Evolutionary conservation across 805 yeast genomes (phyloP).

Genomic region (Metschnikowia sp.): DNA sequence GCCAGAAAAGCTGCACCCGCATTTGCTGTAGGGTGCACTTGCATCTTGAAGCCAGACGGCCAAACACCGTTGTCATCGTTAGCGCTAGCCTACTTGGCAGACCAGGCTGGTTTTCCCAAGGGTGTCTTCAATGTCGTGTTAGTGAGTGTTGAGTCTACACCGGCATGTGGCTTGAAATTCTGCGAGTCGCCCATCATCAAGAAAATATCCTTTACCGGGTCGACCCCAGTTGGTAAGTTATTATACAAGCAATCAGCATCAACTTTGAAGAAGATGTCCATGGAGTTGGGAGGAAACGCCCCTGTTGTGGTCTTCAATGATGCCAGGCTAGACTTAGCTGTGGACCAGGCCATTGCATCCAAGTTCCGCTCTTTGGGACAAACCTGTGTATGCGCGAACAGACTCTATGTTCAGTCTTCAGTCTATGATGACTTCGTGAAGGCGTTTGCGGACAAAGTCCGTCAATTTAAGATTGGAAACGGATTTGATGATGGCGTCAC

Average conservation of each 20-base stretch:
- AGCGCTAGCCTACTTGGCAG: constrained; percentile 52
- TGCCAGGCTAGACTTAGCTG: constrained; percentile 64
- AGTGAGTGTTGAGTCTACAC: constrained; percentile 46
- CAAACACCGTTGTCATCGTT: constrained; percentile 60
- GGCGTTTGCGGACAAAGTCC: constrained; percentile 46
- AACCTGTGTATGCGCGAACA: constrained; percentile 78
- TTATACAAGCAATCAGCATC: constrained; percentile 59
- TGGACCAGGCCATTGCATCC: constrained; percentile 60
- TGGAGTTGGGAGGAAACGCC: constrained; percentile 81
- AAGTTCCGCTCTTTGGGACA: constrained; percentile 79
- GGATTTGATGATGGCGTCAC: constrained; percentile 51
- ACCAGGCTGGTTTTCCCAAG: constrained; percentile 58
- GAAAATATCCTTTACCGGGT: constrained; percentile 76
- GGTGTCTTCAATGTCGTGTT: constrained; percentile 55
- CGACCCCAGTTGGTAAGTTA: constrained; percentile 68
- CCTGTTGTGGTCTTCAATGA: constrained; percentile 75
- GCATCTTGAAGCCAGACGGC: constrained; percentile 58
- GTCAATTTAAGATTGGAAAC: constrained; percentile 45
- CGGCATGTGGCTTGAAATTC: constrained; percentile 49
- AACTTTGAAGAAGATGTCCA: constrained; percentile 64
- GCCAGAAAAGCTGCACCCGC: constrained; percentile 65
- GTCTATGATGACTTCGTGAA: constrained; percentile 61
- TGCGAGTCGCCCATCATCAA: constrained; percentile 52
- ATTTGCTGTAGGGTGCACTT: constrained; percentile 62
- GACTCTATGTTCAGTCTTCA: constrained; percentile 61